Evolutionary conservation across 768 basidiomycete species (phyloP).

Genomic region (Paxillus rubicundulus): DNA sequence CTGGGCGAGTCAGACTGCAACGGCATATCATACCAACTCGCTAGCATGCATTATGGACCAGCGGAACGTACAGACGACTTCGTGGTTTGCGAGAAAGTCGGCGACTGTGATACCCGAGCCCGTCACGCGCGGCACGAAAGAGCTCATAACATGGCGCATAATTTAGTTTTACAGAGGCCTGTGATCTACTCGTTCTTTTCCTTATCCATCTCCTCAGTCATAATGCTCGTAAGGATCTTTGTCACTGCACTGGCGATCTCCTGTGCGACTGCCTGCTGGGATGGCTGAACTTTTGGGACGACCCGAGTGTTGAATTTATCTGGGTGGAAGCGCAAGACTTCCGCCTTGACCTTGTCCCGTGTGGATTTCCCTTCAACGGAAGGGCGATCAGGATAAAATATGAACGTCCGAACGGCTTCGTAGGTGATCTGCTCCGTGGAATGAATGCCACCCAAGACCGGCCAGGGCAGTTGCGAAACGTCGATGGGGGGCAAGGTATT

Average conservation of each 20-base stretch:
- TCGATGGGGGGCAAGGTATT: constrained; percentile 17
- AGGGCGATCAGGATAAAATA: constrained; percentile 36
- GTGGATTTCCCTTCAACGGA: constrained; percentile 29
- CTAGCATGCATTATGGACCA: too few relatives aligned
- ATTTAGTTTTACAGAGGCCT: neutral
- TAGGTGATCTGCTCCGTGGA: constrained; percentile 34
- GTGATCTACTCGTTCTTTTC: neutral
- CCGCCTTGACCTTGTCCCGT: constrained; percentile 39
- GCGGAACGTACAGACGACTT: too few relatives aligned
- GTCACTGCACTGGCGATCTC: constrained; percentile 40
- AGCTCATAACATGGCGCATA: too few relatives aligned
- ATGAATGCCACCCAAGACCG: constrained; percentile 27
- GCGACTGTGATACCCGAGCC: too few relatives aligned
- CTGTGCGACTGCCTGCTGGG: constrained; percentile 32
- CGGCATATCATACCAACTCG: too few relatives aligned
- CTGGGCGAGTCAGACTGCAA: too few relatives aligned
- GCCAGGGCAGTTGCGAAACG: constrained; percentile 45
- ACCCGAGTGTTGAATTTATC: constrained; percentile 47
- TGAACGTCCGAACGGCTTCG: constrained; percentile 36
- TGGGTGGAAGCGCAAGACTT: constrained; percentile 54
- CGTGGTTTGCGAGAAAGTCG: too few relatives aligned
- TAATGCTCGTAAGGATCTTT: constrained; percentile 40
- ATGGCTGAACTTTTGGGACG: constrained; percentile 32
- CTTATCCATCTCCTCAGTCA: constrained; percentile 19
- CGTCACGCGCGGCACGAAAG: too few relatives aligned